These are phyloP conservation scores for Avena insularis DNA, from an alignment of 176 grass and related monocot genomes.

Conservation along the genomic window DNA sequence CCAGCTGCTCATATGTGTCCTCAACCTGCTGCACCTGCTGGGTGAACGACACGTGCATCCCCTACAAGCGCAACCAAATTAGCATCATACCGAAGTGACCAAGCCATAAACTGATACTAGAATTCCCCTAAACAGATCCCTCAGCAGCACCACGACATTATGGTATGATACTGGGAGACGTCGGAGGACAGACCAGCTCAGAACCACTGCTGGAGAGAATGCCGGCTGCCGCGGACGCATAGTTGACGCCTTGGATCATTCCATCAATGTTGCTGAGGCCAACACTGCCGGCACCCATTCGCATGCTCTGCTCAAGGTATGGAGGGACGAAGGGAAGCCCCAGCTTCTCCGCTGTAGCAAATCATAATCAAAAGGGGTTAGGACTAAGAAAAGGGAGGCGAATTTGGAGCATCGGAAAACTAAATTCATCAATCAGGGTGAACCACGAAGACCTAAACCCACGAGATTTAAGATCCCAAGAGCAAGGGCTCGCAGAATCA, in stretches of 20 bases:
- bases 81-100: background rate
- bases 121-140: background rate
- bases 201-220: conserved; percentile 76
- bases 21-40: conserved; percentile 79
- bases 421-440: background rate
- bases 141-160: background rate
- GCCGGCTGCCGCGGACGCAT: conserved; percentile 63
- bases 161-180: background rate
- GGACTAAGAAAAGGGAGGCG: background rate
- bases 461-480: background rate
- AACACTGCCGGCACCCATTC: background rate
- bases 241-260: conserved; percentile 53
- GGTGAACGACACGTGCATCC: conserved; percentile 73
- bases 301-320: conserved; percentile 66
- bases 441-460: background rate
- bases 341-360: conserved; percentile 59
- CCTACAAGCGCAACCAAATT: conserved; percentile 46
- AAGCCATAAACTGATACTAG: background rate
- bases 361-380: background rate
- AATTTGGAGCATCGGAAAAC: background rate
- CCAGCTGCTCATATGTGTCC: conserved; percentile 65
- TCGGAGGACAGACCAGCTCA: conserved; percentile 55
- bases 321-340: conserved; percentile 73
- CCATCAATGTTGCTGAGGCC: conserved; percentile 37
- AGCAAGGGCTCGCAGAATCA: background rate